These are phyloP conservation scores for Verbena officinalis DNA, from an alignment of 257 asterid species.

Conservation along the genomic window DNA sequence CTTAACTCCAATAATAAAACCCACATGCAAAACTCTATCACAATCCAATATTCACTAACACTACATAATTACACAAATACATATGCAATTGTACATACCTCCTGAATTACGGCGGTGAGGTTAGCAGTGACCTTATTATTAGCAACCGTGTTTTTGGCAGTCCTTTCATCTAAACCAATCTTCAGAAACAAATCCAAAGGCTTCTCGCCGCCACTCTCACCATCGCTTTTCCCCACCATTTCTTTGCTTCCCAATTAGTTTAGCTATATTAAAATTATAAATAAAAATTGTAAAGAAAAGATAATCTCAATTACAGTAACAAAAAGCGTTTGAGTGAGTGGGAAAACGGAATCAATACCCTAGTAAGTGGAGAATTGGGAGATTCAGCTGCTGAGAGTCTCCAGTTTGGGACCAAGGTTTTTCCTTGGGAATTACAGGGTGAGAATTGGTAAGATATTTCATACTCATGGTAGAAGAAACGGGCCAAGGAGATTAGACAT, in stretches of 20 bases:
- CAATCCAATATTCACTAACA: background rate
- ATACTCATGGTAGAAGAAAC: background rate
- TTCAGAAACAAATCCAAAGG: slow-evolving; percentile 49
- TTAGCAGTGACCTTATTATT: slow-evolving; percentile 57
- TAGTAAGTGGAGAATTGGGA: background rate
- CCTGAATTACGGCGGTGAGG: slow-evolving; percentile 53
- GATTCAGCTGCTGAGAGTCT: background rate
- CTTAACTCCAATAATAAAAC: slow-evolving; percentile 5
- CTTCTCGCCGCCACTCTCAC: background rate
- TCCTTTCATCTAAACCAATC: slow-evolving; percentile 54
- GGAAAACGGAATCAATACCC: slow-evolving; percentile 5
- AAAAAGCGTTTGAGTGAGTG: background rate
- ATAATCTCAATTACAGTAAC: background rate
- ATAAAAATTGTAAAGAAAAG: background rate
- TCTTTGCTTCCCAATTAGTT: background rate
- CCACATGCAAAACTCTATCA: slow-evolving; percentile 8
- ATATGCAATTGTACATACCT: slow-evolving; percentile 35
- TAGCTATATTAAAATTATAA: background rate
- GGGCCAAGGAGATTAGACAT: background rate
- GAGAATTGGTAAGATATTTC: background rate
- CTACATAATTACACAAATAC: background rate
- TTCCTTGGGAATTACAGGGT: background rate
- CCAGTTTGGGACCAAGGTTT: background rate
- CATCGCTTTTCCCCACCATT: slow-evolving; percentile 9
- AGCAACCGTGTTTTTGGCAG: slow-evolving; percentile 59